phyloP scores from a whole-genome alignment of 2,329 filamentous ascomycete species.

The Penicillium sp. region DNA sequence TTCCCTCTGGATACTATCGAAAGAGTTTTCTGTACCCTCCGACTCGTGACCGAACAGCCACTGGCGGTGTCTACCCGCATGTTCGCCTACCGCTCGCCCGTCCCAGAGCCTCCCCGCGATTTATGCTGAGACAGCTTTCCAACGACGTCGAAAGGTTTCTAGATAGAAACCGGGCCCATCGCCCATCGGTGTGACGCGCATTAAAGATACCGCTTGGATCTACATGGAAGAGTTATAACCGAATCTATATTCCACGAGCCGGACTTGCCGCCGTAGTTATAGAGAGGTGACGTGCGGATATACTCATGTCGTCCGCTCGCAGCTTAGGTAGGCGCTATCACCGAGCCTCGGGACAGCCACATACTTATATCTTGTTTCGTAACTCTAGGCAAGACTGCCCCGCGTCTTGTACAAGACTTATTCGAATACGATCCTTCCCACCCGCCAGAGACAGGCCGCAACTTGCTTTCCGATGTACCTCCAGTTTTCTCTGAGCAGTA shows the following conservation, averaged over 20 bases:
- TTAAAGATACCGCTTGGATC: not conserved
- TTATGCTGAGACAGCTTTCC: constrained; percentile 9
- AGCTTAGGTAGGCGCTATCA: constrained; percentile 37
- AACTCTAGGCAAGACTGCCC: constrained; percentile 55
- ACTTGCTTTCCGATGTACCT: constrained; percentile 63
- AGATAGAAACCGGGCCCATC: constrained; percentile 4
- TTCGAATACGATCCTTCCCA: constrained; percentile 52
- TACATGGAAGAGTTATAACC: constrained; percentile 20
- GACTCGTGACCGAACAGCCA: not conserved
- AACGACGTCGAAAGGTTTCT: constrained; percentile 15
- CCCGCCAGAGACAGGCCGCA: constrained; percentile 50
- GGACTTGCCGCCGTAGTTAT: constrained; percentile 21
- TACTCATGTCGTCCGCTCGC: constrained; percentile 38
- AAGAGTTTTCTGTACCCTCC: not conserved
- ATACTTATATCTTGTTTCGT: constrained; percentile 6
- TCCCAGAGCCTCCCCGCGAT: constrained; percentile 16
- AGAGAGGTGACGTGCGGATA: constrained; percentile 24
- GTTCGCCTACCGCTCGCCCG: constrained; percentile 3
- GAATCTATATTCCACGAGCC: constrained; percentile 6
- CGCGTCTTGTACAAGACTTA: constrained; percentile 53
- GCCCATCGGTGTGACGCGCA: not conserved
- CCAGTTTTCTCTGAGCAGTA: constrained; percentile 52
- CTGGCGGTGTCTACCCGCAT: constrained; percentile 8
- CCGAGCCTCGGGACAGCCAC: not conserved
- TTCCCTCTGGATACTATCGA: not conserved